Conservation (phyloP, 2,329 filamentous ascomycete species). For the Coleophoma crateriformis region DNA sequence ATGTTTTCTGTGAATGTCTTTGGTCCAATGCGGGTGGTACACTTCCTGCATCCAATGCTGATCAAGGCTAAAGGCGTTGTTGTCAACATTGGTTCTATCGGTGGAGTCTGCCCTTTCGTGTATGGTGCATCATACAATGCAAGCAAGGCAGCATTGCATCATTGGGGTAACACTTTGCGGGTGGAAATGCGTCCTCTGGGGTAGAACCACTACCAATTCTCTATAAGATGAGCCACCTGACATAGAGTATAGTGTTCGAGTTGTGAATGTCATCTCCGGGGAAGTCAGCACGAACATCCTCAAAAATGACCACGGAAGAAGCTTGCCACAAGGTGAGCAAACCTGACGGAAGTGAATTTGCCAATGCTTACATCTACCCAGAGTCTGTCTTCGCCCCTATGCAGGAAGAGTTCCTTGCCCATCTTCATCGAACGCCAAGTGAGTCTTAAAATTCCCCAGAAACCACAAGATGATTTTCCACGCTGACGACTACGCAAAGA, state of each 20-base stretch:
- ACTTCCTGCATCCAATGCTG: slow-evolving; percentile 18
- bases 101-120: slow-evolving; percentile 15
- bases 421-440: slow-evolving; percentile 17
- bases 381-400: slow-evolving; percentile 17
- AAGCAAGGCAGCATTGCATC: slow-evolving; percentile 36
- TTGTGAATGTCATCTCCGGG: slow-evolving; percentile 19
- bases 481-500: not conserved
- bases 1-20: slow-evolving; percentile 26
- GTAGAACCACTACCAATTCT: not conserved
- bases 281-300: slow-evolving; percentile 24
- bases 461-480: too few species aligned
- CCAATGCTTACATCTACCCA: not conserved
- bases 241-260: not conserved
- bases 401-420: slow-evolving; percentile 11
- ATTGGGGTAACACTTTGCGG: slow-evolving; percentile 11
- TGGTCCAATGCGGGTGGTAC: slow-evolving; percentile 22
- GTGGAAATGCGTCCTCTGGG: slow-evolving; percentile 13
- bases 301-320: slow-evolving; percentile 12
- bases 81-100: slow-evolving; percentile 19
- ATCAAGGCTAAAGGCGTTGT: slow-evolving; percentile 20
- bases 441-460: not conserved
- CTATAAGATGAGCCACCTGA: too few species aligned
- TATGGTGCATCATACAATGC: slow-evolving; percentile 36
- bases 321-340: slow-evolving; percentile 14
- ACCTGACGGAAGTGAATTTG: too few species aligned